Evolutionary conservation across 306 rosid species (phyloP), one percentile per base, ranked within the genome.

Genomic region (Vigna unguiculata): DNA sequence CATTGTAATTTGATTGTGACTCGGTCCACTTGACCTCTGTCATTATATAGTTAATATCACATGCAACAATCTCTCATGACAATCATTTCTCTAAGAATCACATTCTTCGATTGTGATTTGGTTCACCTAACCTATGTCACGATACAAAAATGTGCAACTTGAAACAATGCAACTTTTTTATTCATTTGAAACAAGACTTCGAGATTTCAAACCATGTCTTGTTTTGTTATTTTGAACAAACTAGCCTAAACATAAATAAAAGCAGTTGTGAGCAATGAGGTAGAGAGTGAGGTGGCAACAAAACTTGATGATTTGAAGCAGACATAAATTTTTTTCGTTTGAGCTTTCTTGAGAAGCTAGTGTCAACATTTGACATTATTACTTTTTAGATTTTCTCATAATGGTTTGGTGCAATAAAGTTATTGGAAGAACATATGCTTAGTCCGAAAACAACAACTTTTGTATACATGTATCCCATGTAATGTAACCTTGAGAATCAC

Each of bases 401-500:
- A 30, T 43, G 48, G 36, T 75, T 9, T 48, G 62, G 4, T 67
- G 57, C 62, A 49, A 74, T 32, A 75, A 85, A 79, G 86, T 82
- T 59, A 71, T 85, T 36, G n/a, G 66, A 69, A 68, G 86, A 80
- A 76, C 70, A 76, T 74, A 78, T 74, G 71, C 78, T 46, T 60
- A 34, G 41, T 36, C 46, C 61, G 9, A 65, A 77, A 60, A 79
- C 5, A n/a, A n/a, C n/a, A 74, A 74, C 59, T 83, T 74, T 62
- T 74, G 51, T 36, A 30, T 52, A 71, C 47, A 72, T 57, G 81
- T 76, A 81, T 62, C 64, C 48, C 6, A 49, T 77, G 51, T n/a
- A n/a, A n/a, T n/a, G n/a, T n/a, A 69, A 71, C 78, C 63, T 21
- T 20, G 55, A 67, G 70, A 71, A 79, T 79, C 81, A 62, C 62